Conservation (phyloP, 2,329 filamentous ascomycete genomes). For the Thelonectria olida region DNA sequence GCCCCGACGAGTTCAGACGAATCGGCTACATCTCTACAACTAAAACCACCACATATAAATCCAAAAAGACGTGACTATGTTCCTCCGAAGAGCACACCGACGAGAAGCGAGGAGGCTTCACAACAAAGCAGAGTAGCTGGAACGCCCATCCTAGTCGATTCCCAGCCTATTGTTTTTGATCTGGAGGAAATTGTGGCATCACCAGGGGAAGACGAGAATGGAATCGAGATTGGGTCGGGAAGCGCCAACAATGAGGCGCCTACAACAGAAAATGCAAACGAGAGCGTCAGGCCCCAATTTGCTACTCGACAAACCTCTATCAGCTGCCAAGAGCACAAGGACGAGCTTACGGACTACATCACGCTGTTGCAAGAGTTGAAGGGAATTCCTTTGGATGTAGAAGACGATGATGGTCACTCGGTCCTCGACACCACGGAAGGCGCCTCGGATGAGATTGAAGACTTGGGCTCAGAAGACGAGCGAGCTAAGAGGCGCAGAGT, state of each 20-base stretch:
- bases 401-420: conserved; percentile 56
- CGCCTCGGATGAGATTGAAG: conserved; percentile 23
- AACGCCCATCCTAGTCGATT: conserved; percentile 31
- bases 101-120: conserved; percentile 45
- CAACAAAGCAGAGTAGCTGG: conserved; percentile 30
- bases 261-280: neutral
- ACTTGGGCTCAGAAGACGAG: conserved; percentile 37
- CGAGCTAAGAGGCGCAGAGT: conserved; percentile 25
- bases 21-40: conserved; percentile 52
- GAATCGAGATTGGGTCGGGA: neutral
- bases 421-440: conserved; percentile 23
- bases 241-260: neutral
- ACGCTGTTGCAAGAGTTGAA: conserved; percentile 67
- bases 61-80: conserved; percentile 50
- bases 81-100: conserved; percentile 49
- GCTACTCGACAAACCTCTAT: neutral
- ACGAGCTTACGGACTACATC: conserved; percentile 73
- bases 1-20: conserved; percentile 24
- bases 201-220: neutral
- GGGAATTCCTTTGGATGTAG: conserved; percentile 64
- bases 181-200: conserved; percentile 20
- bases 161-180: conserved; percentile 40
- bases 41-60: conserved; percentile 58
- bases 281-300: neutral
- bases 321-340: conserved; percentile 39